Base-by-base conservation (phyloP, 1,284 basidiomycete genomes). In the Pseudozyma thailandica region DNA sequence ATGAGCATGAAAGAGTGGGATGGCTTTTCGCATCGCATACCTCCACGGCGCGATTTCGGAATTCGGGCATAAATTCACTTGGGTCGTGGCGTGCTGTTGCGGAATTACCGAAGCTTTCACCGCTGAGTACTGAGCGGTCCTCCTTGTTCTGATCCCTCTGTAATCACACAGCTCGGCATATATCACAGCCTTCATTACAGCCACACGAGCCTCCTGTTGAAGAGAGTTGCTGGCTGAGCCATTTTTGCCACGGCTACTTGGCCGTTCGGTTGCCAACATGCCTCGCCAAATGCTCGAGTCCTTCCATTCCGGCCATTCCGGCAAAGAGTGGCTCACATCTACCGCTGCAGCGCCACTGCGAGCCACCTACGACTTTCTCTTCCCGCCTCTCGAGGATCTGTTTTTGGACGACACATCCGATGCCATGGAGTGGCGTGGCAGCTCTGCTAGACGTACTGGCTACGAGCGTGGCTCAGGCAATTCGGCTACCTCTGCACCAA, bases 331-430 rank as follows among this genome's bases (percentile, higher is more conserved):
- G 51, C 20, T 70, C 25, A 42, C 56, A 4, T 52, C 52, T 1
- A 46, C 48, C 9, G 42, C 52, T n/a, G 63, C 43, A 20, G 43
- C 47, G 10, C 70, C 70, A 12, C 43, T 72, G 8, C 52, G 52
- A 30, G 30, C 38, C 15, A 51, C 63, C 3, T 72, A 68, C 45
- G 51, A 55, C 43, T 72, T 72, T 31, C 37, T 72, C 46, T 72
- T 72, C 37, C 63, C 70, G 9, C 70, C 70, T 6, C 59, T 69
- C 35, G 59, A 69, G 13, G 38, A 58, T 0, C 48, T 58, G 3
- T 46, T 28, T 20, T 37, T 53, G 15, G 51, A 62, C 16, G 52
- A 55, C 25, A 16, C 37, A 6, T 37, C 37, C 23, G 52, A 56
- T 12, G 25, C 49, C 9, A 46, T 51, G 52, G 47, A 50, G 4